Evolutionary conservation across 352 stramenopile species (phyloP), one percentile per base, ranked within the genome.

Genomic region (Globisporangium spiculum): DNA sequence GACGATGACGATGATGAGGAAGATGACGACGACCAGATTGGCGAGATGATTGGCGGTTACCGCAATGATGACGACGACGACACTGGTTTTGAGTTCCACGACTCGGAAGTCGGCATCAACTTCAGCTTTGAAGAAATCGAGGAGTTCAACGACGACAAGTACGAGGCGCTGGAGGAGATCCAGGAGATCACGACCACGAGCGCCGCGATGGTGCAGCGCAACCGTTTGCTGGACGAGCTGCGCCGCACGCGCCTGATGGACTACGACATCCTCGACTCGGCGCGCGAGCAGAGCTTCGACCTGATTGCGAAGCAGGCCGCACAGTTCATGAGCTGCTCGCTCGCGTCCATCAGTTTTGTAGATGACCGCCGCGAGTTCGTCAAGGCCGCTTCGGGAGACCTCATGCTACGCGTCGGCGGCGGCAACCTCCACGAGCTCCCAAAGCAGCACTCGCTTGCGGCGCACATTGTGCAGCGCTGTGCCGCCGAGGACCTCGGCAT

Each of bases 331-430:
- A 73, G 70, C 62, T 90, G 83, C 63, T 76, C 72, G 6, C 65
- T 91, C n/a, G 71, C 79, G 3, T 80, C 81, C 20, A 83, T 91
- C 27, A 84, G 83, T 60, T 91, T 91, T 32, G 79, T 91, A 20
- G 83, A 91, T 59, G 75, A 76, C 2, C 71, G 62, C 20, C 81
- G 81, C 32, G 83, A 91, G 63, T 86, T 84, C 57, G 74, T 91
- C 38, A 88, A 84, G 53, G 77, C 83, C 0, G 76, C 76, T 22
- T 88, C 83, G 41, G 83, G 83, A 4, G 53, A 85, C 7, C 54
- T 58, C 26, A 27, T 68, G 27, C 34, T 71, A 6, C 41, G 65
- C 50, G 32, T 52, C 4, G 52, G 52, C 24, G 27, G 52, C 12
- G 53, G 60, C n/a, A 72, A 75, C 3, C 14, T 79, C 20, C 78